Conservation (phyloP, 108 stramenopile species). For the Skeletonema marinoi region DNA sequence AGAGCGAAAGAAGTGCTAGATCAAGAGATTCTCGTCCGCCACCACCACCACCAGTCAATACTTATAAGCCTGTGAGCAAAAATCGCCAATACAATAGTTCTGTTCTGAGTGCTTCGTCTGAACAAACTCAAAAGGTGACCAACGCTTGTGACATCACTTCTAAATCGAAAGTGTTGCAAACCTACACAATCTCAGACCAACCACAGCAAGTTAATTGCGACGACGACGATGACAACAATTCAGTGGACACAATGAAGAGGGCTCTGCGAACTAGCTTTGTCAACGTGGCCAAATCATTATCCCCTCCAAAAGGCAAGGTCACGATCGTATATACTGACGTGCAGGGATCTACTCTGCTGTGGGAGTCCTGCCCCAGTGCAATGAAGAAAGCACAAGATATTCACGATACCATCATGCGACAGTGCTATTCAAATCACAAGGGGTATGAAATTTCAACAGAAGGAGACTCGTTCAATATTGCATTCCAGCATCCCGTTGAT, state of each 20-base stretch:
- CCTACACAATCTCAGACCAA: too few relatives aligned
- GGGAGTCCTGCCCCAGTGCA: slow-evolving; percentile 24
- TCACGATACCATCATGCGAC: slow-evolving; percentile 28
- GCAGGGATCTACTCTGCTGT: slow-evolving; percentile 22
- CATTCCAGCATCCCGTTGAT: slow-evolving; percentile 40
- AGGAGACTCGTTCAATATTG: slow-evolving; percentile 39
- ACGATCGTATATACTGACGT: slow-evolving; percentile 29
- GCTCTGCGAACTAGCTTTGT: not conserved
- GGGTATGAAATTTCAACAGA: slow-evolving; percentile 49
- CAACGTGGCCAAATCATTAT: not conserved
- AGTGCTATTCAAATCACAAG: slow-evolving; percentile 9
- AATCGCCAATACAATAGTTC: not conserved
- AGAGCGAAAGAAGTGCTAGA: not conserved
- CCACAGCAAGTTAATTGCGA: not conserved
- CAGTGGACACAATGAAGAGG: not conserved
- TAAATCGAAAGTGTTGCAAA: not conserved
- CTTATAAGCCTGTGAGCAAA: not conserved
- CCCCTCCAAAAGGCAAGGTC: slow-evolving; percentile 5
- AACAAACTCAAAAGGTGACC: not conserved
- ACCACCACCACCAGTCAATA: not conserved
- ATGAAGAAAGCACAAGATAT: slow-evolving; percentile 30
- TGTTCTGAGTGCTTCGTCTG: not conserved
- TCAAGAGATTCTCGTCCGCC: not conserved
- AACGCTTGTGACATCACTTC: not conserved
- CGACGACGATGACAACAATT: not conserved